Evolutionary conservation across 1,139 yeast species (phyloP).

Genomic region (Lodderomyces parapsilosis): DNA sequence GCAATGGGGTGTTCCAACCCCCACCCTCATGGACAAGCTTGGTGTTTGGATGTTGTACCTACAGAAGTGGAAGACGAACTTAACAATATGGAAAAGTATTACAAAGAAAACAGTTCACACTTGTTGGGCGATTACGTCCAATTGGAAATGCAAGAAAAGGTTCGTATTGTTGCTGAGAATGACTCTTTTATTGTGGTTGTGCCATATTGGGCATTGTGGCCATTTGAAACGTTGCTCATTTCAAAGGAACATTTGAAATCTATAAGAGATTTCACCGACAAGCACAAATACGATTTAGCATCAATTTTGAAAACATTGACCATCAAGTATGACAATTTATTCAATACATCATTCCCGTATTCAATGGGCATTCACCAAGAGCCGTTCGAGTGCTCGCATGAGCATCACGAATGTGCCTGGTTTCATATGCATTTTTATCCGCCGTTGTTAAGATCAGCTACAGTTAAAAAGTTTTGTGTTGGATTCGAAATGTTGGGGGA

Average conservation of each 20-base stretch:
- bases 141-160: conserved; percentile 50
- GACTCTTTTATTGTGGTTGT: conserved; percentile 69
- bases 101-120: conserved; percentile 43
- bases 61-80: conserved; percentile 67
- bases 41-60: conserved; percentile 70
- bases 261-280: conserved; percentile 46
- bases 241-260: conserved; percentile 56
- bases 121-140: conserved; percentile 65
- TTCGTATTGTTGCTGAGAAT: conserved; percentile 58
- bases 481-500: conserved; percentile 81
- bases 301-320: conserved; percentile 54
- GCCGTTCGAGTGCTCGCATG: conserved; percentile 46
- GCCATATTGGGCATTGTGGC: conserved; percentile 87
- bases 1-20: conserved; percentile 86
- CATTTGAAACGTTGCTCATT: conserved; percentile 67
- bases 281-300: conserved; percentile 59
- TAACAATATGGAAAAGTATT: conserved; percentile 49
- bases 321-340: conserved; percentile 68
- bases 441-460: conserved; percentile 71
- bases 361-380: conserved; percentile 84
- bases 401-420: conserved; percentile 50
- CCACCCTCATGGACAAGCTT: conserved; percentile 80
- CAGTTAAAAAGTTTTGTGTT: conserved; percentile 73
- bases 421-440: conserved; percentile 81
- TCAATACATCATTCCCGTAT: conserved; percentile 70